Conservation (phyloP, 441 rosid genomes). For the Cnidoscolus chayamansa region DNA sequence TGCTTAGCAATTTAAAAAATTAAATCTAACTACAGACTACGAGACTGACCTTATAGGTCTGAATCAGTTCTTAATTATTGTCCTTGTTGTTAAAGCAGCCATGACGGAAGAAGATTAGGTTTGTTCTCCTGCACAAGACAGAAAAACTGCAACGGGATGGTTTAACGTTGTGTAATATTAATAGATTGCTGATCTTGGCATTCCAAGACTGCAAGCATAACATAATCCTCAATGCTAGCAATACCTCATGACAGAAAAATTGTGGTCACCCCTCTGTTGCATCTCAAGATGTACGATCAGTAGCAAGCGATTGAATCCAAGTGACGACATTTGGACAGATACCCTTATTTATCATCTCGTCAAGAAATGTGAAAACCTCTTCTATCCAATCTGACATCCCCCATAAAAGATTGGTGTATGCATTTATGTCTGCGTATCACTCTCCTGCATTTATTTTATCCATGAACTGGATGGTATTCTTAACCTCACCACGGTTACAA, state of each 20-base stretch:
- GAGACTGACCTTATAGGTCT: no score
- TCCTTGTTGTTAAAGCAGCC: no score
- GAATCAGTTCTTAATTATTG: no score
- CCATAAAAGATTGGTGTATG: conserved; percentile 61
- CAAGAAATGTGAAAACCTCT: conserved; percentile 43
- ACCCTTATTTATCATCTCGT: conserved; percentile 50
- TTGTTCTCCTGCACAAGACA: no score
- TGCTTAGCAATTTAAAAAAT: neutral
- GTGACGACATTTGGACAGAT: conserved; percentile 56
- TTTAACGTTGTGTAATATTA: no score
- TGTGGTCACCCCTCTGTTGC: neutral
- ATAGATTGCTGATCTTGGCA: no score
- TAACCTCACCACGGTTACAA: conserved; percentile 50
- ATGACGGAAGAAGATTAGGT: no score
- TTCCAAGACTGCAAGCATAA: neutral
- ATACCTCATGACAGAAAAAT: neutral
- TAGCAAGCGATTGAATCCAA: conserved; percentile 66
- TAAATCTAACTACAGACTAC: neutral
- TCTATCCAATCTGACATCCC: conserved; percentile 51
- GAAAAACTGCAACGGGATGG: no score
- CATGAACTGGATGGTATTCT: conserved; percentile 40
- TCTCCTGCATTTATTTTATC: conserved; percentile 38
- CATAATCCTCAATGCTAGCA: neutral
- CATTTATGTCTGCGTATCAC: conserved; percentile 59
- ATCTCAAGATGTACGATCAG: conserved; percentile 1